phyloP scores from a whole-genome alignment of 495 filamentous ascomycete genomes.

The Talaromyces wortmannii region DNA sequence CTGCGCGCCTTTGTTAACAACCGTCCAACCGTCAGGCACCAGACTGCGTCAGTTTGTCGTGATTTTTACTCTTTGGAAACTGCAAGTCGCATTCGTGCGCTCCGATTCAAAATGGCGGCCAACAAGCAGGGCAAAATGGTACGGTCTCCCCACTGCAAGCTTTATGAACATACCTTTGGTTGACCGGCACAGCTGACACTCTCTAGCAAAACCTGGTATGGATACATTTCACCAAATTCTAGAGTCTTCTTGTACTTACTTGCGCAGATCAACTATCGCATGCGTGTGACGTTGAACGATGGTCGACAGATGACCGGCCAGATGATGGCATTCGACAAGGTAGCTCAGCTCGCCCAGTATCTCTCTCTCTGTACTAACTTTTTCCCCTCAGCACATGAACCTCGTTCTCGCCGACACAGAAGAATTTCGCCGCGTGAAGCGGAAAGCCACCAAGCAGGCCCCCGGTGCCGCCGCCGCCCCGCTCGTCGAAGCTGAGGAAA shows the following conservation, averaged over 20 bases:
- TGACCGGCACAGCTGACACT: constrained; percentile 68
- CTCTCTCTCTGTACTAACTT: constrained; percentile 11
- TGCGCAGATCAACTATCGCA: constrained; percentile 92
- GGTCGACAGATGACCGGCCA: constrained; percentile 95
- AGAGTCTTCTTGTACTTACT: not conserved
- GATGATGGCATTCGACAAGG: constrained; percentile 97
- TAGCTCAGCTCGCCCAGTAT: constrained; percentile 20
- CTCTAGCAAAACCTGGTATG: constrained; percentile 92
- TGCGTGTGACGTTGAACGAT: constrained; percentile 94
- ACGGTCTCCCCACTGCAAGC: constrained; percentile 33
- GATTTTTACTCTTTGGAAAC: constrained; percentile 50
- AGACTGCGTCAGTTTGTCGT: not conserved
- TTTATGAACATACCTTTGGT: constrained; percentile 19
- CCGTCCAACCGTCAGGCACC: no score
- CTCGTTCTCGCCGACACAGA: constrained; percentile 97
- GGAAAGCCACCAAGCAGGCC: constrained; percentile 70
- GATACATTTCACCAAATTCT: constrained; percentile 11
- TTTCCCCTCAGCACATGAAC: constrained; percentile 86
- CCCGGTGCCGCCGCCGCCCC: constrained; percentile 50
- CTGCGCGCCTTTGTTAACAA: no score
- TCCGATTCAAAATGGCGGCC: constrained; percentile 59
- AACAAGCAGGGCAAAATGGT: constrained; percentile 99
- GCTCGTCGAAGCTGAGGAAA: constrained; percentile 85
- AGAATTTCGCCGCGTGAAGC: constrained; percentile 93
- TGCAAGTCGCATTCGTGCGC: constrained; percentile 64